Evolutionary conservation across 257 asterid genomes (phyloP), one percentile per base, ranked within the genome.

Genomic region (Penstemon newberryi): DNA sequence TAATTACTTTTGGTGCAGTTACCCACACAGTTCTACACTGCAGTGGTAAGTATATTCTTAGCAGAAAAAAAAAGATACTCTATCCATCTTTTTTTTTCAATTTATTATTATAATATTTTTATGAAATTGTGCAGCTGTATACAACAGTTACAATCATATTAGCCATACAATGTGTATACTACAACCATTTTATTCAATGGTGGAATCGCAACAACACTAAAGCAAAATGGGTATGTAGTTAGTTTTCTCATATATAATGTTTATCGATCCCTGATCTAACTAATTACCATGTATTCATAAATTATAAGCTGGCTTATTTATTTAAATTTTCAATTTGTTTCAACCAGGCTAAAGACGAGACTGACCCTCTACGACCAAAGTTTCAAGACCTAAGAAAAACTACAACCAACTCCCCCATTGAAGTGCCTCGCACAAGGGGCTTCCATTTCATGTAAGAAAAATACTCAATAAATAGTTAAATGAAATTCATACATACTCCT

Each of bases 1-100:
- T 25, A 25, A 1, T 25, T 25, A 25, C 2, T 25, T 60, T 67
- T 68, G 56, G 25, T 78, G 84, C 91, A 85, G 91, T 47, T 85
- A 51, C 91, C 91, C n/a, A 85, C 86, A 42, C 91, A 85, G 73
- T 79, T 74, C 51, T 85, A 80, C 75, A 85, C 91, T 8, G 91
- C 91, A 49, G 13, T 77, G 86, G 88, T 83, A 77, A 82, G 79
- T 55, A 18, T 45, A 12, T 51, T 25, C 33, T 33, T 8, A 60
- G 13, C 66, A n/a, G 25, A 51, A 40, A 4, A 7, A 1, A 6
- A 11, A 51, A 60, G 6, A n/a, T 13, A 52, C 3, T 25, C 5
- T 38, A 3, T 8, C 7, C 9, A 10, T 7, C 13, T n/a, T 9
- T 3, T 9, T 57, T 52, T 1, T 53, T 53, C 0, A 2, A 25